phyloP scores from a whole-genome alignment of 2,329 filamentous ascomycete species.

The Aureobasidium sp. region DNA sequence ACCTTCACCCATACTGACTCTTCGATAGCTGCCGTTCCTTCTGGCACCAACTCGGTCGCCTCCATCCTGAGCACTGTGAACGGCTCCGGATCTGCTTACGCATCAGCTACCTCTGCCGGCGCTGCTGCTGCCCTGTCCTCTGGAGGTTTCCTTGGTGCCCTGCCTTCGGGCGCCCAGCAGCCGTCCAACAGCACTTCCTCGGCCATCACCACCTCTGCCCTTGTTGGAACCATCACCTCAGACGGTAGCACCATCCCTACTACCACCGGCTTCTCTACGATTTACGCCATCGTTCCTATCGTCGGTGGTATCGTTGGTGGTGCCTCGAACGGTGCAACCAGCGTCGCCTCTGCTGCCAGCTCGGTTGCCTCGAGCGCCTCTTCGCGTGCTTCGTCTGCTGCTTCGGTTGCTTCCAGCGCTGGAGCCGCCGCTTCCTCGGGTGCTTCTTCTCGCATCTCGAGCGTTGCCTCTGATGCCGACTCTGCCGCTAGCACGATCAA shows the following conservation, averaged over 20 bases:
- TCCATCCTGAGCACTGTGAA: slow-evolving; percentile 6
- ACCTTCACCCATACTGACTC: not conserved
- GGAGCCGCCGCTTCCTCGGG: slow-evolving; percentile 11
- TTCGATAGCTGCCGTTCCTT: slow-evolving; percentile 7
- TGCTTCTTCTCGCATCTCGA: slow-evolving; percentile 12
- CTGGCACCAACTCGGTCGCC: slow-evolving; percentile 9
- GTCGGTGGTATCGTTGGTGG: slow-evolving; percentile 13
- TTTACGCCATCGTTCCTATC: slow-evolving; percentile 19
- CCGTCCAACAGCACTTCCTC: slow-evolving; percentile 3
- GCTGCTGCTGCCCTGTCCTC: slow-evolving; percentile 7
- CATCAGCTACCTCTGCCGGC: slow-evolving; percentile 14
- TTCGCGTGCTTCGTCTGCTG: slow-evolving; percentile 14
- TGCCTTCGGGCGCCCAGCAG: not conserved
- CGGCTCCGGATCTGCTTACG: slow-evolving; percentile 13
- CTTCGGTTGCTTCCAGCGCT: slow-evolving; percentile 14
- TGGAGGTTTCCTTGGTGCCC: not conserved
- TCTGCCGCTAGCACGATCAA: too few species aligned
- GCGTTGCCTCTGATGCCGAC: slow-evolving; percentile 12
- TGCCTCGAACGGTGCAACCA: slow-evolving; percentile 14
- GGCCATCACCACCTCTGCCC: slow-evolving; percentile 23
- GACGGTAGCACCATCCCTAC: slow-evolving; percentile 24
- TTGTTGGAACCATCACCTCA: slow-evolving; percentile 24
- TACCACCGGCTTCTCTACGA: slow-evolving; percentile 27
- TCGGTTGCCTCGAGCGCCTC: slow-evolving; percentile 13
- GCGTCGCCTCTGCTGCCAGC: slow-evolving; percentile 10